Base-by-base conservation (phyloP, 1,139 yeast species). In the Saccharomyces hybrid region DNA sequence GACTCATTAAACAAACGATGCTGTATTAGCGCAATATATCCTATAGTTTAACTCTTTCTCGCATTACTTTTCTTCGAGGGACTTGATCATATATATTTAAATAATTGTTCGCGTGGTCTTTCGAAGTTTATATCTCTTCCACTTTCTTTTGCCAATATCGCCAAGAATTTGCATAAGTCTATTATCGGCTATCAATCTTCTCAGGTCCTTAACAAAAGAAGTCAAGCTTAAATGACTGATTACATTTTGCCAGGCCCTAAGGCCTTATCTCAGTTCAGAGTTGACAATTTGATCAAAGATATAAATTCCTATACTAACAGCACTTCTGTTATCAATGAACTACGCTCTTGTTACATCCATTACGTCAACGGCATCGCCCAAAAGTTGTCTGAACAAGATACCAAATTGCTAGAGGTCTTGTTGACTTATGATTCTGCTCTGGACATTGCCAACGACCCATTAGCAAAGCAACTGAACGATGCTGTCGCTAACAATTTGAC, bases 251-350 rank as follows among this genome's bases (percentile, higher is more conserved):
- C 96, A 52, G 99, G 99, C 57, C 96, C 97, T 53, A 81, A 80
- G 68, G 98, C 97, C 59, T 79, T 91, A 69, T 90, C 98, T 52
- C 80, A 80, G 52, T 93, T 93, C 73, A 82, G 99, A 73, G 83
- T 90, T 63, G 80, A 82, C 59, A 84, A 79, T 63, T 77, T 90
- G 74, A 76, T 82, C 63, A 79, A 80, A 64, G 91, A 86, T 64
- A 81, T 91, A 73, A 87, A 88, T 73, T 78, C 83, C 56, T 82
- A 81, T 67, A 79, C 86, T 28, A 61, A 65, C 47, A 59, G 64
- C 51, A 55, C 60, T n/a, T 62, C 71, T 5, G 83, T 85, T 52
- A 86, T 89, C 54, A 80, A 80, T 50, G 82, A 82, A 50, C 82
- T 93, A 57, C 81, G 84, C 56, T 80, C 96, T 23, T 79, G 88